Evolutionary conservation across 164 flowering plant species (phyloP).

Genomic region (Umbellularia californica): DNA sequence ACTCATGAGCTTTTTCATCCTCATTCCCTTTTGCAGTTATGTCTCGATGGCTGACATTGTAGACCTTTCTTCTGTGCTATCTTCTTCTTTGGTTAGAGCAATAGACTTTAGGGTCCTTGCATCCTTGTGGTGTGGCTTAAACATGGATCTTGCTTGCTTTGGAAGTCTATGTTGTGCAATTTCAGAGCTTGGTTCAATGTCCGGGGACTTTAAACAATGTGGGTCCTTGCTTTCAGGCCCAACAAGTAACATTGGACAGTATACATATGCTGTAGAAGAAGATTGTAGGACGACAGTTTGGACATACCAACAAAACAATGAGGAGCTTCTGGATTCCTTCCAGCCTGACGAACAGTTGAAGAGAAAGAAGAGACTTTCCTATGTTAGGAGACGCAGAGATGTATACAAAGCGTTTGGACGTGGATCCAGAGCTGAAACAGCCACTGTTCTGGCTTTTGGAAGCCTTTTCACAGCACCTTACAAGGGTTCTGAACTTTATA

Average conservation of each 20-base stretch:
- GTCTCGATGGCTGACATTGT: slow-evolving; percentile 82
- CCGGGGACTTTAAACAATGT: slow-evolving; percentile 53
- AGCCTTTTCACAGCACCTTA: slow-evolving; percentile 81
- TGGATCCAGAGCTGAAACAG: slow-evolving; percentile 57
- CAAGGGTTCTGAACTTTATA: slow-evolving; percentile 72
- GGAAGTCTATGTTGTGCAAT: slow-evolving; percentile 19
- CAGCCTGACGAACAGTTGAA: slow-evolving; percentile 79
- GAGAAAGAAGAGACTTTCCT: slow-evolving; percentile 63
- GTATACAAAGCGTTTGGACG: slow-evolving; percentile 68
- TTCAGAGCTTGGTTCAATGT: slow-evolving; percentile 18
- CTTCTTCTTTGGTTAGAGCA: slow-evolving; percentile 36
- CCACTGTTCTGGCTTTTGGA: slow-evolving; percentile 77
- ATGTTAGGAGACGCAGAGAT: slow-evolving; percentile 66
- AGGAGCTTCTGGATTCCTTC: slow-evolving; percentile 62
- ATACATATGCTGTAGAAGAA: slow-evolving; percentile 66
- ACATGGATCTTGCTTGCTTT: slow-evolving; percentile 36
- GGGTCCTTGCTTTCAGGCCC: slow-evolving; percentile 64
- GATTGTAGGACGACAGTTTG: slow-evolving; percentile 90
- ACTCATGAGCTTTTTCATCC: background rate
- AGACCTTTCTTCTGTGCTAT: slow-evolving; percentile 58
- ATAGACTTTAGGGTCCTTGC: slow-evolving; percentile 75
- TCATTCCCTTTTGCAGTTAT: slow-evolving; percentile 57
- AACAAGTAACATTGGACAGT: slow-evolving; percentile 40
- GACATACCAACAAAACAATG: slow-evolving; percentile 57
- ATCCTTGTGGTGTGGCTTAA: slow-evolving; percentile 54